Evolutionary conservation across 176 grass and related monocot genomes (phyloP), one percentile per base, ranked within the genome.

Genomic region (Juncus effusus): DNA sequence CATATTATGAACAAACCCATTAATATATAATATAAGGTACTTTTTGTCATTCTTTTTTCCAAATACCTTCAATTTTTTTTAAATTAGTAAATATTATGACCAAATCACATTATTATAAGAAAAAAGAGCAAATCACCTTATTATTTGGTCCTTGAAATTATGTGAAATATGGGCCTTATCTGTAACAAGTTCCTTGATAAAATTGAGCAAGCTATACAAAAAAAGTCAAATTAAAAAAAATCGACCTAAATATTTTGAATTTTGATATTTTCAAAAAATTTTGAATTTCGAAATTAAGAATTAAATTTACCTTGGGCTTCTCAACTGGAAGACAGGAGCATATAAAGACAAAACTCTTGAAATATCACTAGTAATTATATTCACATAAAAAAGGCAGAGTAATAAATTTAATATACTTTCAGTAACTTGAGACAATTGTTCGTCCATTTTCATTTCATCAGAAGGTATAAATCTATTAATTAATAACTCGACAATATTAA

Each of bases 371-470:
- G 81, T 65, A 61, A 90, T 73, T 36, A 73, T 38, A 61, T 86
- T 83, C 79, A 85, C 61, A 90, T 96, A 86, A 55, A 96, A 80
- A 90, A 87, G 70, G 74, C 66, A 80, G 61, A 90, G 80, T 61
- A 96, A 75, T 54, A 90, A 74, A 36, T 83, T 70, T 84, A 96
- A 84, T 67, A 96, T 67, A 55, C 75, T 90, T 55, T 53, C 74
- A 55, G 78, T 73, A 82, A 90, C 73, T 52, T 82, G 60, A 63
- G 66, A 75, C 64, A 74, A 71, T 28, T 62, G 58, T 63, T 61
- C 47, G 54, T 82, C 82, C 57, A 60, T 67, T 44, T 77, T 67
- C 56, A 41, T 57, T 42, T 61, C 63, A 66, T 51, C 77, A 67
- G 60, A 64, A 74, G 86, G 64, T 9, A 90, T 61, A 69, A 87